phyloP scores from a whole-genome alignment of 306 rosid species.

The Argentina anserina region DNA sequence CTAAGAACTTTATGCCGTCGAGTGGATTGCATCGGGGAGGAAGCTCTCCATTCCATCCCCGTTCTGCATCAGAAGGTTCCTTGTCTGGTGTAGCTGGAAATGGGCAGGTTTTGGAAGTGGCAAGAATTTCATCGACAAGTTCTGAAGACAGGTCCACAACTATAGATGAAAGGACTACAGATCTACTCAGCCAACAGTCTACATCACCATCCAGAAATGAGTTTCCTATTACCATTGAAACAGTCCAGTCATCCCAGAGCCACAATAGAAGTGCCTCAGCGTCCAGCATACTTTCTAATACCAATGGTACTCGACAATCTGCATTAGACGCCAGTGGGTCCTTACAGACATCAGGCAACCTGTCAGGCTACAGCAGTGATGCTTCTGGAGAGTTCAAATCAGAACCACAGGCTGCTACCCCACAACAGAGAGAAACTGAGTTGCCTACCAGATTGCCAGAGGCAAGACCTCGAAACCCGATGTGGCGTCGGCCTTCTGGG shows the following conservation, averaged over 20 bases:
- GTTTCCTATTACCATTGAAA: slow-evolving; percentile 39
- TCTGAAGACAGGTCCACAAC: slow-evolving; percentile 62
- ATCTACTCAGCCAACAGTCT: slow-evolving; percentile 50
- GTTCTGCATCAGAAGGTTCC: slow-evolving; percentile 73
- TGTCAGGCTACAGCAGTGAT: slow-evolving; percentile 59
- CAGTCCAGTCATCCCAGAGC: slow-evolving; percentile 45
- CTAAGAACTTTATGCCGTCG: slow-evolving; percentile 38
- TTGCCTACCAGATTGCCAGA: slow-evolving; percentile 45
- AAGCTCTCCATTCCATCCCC: slow-evolving; percentile 72
- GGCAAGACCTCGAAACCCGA: slow-evolving; percentile 58
- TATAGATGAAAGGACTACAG: slow-evolving; percentile 56
- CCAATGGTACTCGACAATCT: slow-evolving; percentile 44
- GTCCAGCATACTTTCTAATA: slow-evolving; percentile 48
- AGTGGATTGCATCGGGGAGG: slow-evolving; percentile 48
- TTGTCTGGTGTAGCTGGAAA: slow-evolving; percentile 42
- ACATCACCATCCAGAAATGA: slow-evolving; percentile 57
- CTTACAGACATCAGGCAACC: slow-evolving; percentile 45
- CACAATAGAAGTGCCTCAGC: slow-evolving; percentile 63
- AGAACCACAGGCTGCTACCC: slow-evolving; percentile 44
- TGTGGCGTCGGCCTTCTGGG: slow-evolving; percentile 69
- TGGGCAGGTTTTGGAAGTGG: slow-evolving; percentile 52
- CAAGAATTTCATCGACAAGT: slow-evolving; percentile 40
- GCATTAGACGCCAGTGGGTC: slow-evolving; percentile 49
- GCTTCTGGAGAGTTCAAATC: slow-evolving; percentile 58
- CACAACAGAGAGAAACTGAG: slow-evolving; percentile 53